Base-by-base conservation (phyloP, 441 rosid species). In the Adansonia rubrostipa region DNA sequence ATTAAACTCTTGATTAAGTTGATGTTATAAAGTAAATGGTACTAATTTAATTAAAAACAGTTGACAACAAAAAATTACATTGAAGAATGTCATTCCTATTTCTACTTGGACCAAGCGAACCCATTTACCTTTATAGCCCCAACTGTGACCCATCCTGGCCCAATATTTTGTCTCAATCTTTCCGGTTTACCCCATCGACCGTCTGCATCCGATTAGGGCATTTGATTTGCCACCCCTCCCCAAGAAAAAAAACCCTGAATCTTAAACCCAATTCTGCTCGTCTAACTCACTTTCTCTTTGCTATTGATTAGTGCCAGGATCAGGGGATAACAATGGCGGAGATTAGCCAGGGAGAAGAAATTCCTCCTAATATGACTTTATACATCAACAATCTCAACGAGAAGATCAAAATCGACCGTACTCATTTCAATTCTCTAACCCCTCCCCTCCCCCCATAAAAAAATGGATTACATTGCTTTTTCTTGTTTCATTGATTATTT, bases 331-430 rank as follows among this genome's bases (percentile, higher is more conserved):
- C 78, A 78, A 88, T 88, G 89, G 86, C 84, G 56, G 98, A 95
- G 77, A 84, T 63, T 71, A 90, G 79, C 69, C 73, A 84, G 57
- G 94, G 88, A 77, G 77, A 84, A 28, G 98, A 96, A 80, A 28
- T 77, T 57, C 8, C 92, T 62, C 82, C 85, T 0, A 93, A 96
- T 87, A 86, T 84, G 88, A 93, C 99, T n/a, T 89, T 96, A 53
- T 93, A 93, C 90, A 92, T 93, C 87, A 96, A 96, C 87, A 96
- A 92, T 71, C 97, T 93, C 87, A 96, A 96, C 86, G 97, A 96
- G 85, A 96, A 96, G 83, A 90, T 91, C 81, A 96, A 93, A 85
- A 84, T 92, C 73, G 98, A 93, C 71, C 91, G 99, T 96, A 64
- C 40, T 62, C 17, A 13, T 22, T 56, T 54, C 33, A 17, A 15